Percentiles rank a stretch among this genome's conserved stretches.
phyloP scores from a whole-genome alignment of 225 moss, liverwort and hornwort species.

The Polytrichum commune region DNA sequence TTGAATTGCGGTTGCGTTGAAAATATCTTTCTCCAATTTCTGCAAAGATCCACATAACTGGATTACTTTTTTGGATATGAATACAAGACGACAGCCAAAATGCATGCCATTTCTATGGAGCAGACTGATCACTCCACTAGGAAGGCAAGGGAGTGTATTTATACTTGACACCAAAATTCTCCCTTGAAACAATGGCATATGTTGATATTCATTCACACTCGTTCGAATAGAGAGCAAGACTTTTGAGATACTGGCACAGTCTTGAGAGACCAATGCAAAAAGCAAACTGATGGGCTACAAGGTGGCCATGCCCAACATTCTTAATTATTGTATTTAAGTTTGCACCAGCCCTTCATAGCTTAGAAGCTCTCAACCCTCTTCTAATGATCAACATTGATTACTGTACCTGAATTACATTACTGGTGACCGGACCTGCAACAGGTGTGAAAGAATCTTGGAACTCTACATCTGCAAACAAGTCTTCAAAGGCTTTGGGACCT shows the following conservation, averaged over 20 bases:
- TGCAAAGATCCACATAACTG: background rate
- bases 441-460: constrained; percentile 60
- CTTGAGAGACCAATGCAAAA: no score
- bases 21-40: background rate
- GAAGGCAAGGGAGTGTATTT: no score
- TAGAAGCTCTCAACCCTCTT: background rate
- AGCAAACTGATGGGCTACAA: no score
- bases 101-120: no score
- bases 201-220: no score
- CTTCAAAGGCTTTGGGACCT: constrained; percentile 42
- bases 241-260: no score
- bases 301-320: no score
- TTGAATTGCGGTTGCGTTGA: background rate
- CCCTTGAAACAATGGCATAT: no score
- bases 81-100: background rate
- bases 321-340: background rate
- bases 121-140: no score
- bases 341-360: no score
- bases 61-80: background rate
- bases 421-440: constrained; percentile 37
- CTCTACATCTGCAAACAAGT: constrained; percentile 72
- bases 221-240: no score
- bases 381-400: background rate
- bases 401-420: constrained; percentile 21
- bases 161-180: no score